phyloP scores from a whole-genome alignment of 768 basidiomycete species.

The Dioszegia crocea region DNA sequence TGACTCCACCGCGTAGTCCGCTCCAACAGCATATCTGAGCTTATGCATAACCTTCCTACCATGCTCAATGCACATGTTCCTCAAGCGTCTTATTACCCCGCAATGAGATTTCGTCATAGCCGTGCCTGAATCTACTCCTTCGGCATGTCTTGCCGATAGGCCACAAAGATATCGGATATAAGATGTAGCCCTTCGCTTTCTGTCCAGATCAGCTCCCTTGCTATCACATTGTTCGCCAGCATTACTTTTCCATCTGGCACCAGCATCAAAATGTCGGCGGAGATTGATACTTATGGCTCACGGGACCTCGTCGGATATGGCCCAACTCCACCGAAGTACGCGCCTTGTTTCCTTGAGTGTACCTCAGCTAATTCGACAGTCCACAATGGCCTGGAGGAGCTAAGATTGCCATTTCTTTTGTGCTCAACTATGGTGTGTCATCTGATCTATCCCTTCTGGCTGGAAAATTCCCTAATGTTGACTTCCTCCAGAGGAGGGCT shows the following conservation, averaged over 20 bases:
- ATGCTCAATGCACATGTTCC: too few relatives aligned
- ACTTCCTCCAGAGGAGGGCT: constrained; percentile 23
- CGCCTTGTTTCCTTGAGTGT: background rate
- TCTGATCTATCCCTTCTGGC: background rate
- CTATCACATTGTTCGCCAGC: too few relatives aligned
- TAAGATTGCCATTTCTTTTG: constrained; percentile 39
- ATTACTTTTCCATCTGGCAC: background rate
- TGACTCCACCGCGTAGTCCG: too few relatives aligned
- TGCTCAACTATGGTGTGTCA: constrained; percentile 41
- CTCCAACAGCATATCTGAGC: too few relatives aligned
- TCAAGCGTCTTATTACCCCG: too few relatives aligned
- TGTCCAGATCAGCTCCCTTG: background rate
- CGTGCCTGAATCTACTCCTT: background rate
- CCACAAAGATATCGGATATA: background rate
- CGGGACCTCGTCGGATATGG: constrained; percentile 30
- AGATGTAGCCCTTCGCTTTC: too few relatives aligned
- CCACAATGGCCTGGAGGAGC: constrained; percentile 35
- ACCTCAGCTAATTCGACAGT: constrained; percentile 7
- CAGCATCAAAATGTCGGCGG: background rate
- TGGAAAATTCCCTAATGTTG: background rate
- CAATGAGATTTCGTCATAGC: background rate
- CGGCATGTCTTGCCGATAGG: background rate
- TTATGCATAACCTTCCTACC: too few relatives aligned
- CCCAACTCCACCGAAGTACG: constrained; percentile 20
- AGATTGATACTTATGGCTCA: constrained; percentile 18